A percentile compares a stretch with the other conserved stretches of the same genome.
Evolutionary conservation across 179 eudicot species (phyloP).

Genomic region (Patellifolia procumbens): DNA sequence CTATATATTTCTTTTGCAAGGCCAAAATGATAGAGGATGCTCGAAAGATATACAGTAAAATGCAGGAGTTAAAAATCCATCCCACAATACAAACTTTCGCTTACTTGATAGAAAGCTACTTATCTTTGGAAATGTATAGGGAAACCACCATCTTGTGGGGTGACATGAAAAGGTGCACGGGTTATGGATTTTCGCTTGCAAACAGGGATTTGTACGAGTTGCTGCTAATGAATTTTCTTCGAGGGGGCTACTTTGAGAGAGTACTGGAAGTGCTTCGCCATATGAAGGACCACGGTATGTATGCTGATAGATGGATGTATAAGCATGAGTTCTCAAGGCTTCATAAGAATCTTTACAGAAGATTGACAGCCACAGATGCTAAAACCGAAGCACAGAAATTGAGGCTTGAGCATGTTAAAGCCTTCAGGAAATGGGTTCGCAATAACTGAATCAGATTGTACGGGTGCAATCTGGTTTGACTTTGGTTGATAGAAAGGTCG

Average conservation of each 20-base stretch:
- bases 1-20: conserved; percentile 79
- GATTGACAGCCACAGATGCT: conserved; percentile 50
- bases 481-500: background rate
- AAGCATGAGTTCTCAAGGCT: conserved; percentile 61
- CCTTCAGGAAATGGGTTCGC: conserved; percentile 62
- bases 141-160: conserved; percentile 85
- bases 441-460: conserved; percentile 18
- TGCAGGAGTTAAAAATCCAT: conserved; percentile 54
- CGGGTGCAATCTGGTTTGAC: background rate
- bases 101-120: conserved; percentile 53
- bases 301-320: conserved; percentile 65
- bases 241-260: conserved; percentile 95
- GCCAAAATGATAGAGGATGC: conserved; percentile 89
- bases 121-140: conserved; percentile 67
- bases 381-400: conserved; percentile 70
- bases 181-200: conserved; percentile 36
- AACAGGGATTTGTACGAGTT: conserved; percentile 71
- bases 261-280: conserved; percentile 66
- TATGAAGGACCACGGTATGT: conserved; percentile 63
- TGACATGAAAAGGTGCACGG: conserved; percentile 66
- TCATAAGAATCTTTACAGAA: conserved; percentile 77
- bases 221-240: conserved; percentile 62
- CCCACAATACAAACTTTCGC: conserved; percentile 64
- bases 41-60: conserved; percentile 55
- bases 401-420: conserved; percentile 76